Percentiles rank a stretch among this genome's conserved stretches.
phyloP scores from a whole-genome alignment of 805 yeast species.

The Starmerella sp. region DNA sequence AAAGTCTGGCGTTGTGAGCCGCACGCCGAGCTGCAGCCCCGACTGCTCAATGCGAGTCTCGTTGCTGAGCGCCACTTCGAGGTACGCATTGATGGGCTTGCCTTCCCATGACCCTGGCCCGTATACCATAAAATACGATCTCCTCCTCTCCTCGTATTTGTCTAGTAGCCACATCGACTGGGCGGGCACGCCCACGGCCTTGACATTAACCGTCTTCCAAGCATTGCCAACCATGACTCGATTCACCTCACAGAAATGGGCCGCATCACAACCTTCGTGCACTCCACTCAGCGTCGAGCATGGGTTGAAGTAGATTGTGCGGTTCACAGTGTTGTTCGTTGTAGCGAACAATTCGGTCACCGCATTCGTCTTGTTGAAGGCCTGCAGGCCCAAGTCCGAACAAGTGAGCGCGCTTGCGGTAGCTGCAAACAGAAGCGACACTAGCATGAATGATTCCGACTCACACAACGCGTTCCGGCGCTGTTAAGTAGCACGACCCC shows the following conservation, averaged over 20 bases:
- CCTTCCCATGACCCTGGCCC: too few relatives aligned
- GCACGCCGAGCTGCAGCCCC: too few relatives aligned
- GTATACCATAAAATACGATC: too few relatives aligned
- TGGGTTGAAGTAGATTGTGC: conserved; percentile 59
- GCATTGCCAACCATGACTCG: conserved; percentile 41
- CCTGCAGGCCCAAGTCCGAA: not conserved
- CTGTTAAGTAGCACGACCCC: too few relatives aligned
- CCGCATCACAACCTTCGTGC: conserved; percentile 50
- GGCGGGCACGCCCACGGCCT: not conserved
- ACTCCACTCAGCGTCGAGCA: conserved; percentile 40
- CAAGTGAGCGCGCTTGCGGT: conserved; percentile 1
- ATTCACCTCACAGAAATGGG: conserved; percentile 73
- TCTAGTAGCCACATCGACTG: too few relatives aligned
- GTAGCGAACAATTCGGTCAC: conserved; percentile 39
- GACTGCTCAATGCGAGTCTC: too few relatives aligned
- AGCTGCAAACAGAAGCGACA: not conserved
- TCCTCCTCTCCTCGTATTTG: too few relatives aligned
- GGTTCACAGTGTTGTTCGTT: conserved; percentile 61
- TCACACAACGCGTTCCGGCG: too few relatives aligned
- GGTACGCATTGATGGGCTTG: too few relatives aligned
- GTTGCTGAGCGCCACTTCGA: too few relatives aligned
- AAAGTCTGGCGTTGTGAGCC: too few relatives aligned
- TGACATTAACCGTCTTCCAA: not conserved
- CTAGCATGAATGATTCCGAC: too few relatives aligned
- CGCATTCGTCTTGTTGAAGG: conserved; percentile 5